A percentile compares a stretch with the other conserved stretches of the same genome.
These are phyloP conservation scores for Quercus mongolica DNA, from an alignment of 306 rosid species.

Conservation along the genomic window DNA sequence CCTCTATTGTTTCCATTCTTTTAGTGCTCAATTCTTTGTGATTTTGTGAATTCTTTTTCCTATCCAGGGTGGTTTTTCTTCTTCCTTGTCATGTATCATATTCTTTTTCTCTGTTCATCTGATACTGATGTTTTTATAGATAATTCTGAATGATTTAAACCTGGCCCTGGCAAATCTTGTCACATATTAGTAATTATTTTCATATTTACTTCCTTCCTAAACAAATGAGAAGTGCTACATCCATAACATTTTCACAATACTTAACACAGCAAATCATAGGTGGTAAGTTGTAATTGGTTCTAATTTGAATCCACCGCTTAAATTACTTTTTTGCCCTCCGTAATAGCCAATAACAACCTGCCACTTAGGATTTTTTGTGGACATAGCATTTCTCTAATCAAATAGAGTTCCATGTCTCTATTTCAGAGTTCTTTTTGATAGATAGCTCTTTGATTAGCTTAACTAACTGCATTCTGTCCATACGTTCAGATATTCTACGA, in stretches of 20 bases:
- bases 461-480: constrained; percentile 19
- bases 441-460: constrained; percentile 20
- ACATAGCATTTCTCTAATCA: no score
- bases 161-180: neutral
- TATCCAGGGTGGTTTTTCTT: neutral
- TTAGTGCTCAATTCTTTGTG: neutral
- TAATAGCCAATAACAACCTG: no score
- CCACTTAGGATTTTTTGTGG: no score
- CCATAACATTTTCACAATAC: no score
- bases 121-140: neutral
- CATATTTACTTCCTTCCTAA: no score
- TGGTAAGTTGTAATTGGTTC: no score
- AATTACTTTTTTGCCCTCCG: no score
- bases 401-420: neutral
- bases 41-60: neutral
- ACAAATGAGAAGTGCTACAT: neutral
- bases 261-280: no score
- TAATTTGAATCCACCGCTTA: no score
- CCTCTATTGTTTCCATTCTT: neutral
- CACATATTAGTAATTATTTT: neutral
- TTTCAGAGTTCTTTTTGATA: neutral
- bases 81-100: neutral
- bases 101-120: neutral
- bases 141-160: neutral
- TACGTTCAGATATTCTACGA: constrained; percentile 64